These are phyloP conservation scores for Sclerospora graminicola DNA, from an alignment of 352 stramenopile species.

Conservation along the genomic window DNA sequence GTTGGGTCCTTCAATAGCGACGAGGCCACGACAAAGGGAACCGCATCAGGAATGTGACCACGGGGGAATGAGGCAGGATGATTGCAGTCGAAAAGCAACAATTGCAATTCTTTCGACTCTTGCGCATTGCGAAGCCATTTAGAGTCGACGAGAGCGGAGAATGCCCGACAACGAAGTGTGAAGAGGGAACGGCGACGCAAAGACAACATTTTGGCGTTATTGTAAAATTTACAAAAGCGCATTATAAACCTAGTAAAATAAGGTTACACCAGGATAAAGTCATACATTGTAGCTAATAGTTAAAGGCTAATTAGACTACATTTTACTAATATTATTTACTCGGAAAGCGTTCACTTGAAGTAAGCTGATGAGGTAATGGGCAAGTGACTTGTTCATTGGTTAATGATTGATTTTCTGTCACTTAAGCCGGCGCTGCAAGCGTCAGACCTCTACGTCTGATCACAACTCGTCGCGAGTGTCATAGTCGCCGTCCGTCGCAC, in stretches of 20 bases:
- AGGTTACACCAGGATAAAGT: too few relatives aligned
- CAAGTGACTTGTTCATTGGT: too few relatives aligned
- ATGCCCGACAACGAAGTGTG: not conserved
- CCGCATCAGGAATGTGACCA: constrained; percentile 37
- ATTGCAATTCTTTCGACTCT: constrained; percentile 5
- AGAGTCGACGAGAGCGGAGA: constrained; percentile 33
- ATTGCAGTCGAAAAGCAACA: constrained; percentile 52
- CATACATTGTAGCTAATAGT: too few relatives aligned
- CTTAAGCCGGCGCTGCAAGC: too few relatives aligned
- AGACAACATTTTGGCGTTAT: too few relatives aligned
- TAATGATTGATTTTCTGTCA: not conserved
- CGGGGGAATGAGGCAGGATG: constrained; percentile 37
- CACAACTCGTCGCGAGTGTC: constrained; percentile 21
- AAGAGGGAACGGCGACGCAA: too few relatives aligned
- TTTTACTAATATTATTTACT: too few relatives aligned
- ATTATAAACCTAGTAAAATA: too few relatives aligned
- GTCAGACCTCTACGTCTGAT: not conserved
- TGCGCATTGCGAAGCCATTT: constrained; percentile 26
- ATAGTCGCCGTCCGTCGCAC: constrained; percentile 18
- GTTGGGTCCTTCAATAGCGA: constrained; percentile 43
- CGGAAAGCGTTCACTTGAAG: too few relatives aligned
- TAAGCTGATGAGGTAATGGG: too few relatives aligned
- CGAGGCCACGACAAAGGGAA: constrained; percentile 31
- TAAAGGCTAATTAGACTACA: too few relatives aligned
- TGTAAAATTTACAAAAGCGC: too few relatives aligned